These are phyloP conservation scores for Saccharomycopsis malanga DNA, from an alignment of 805 yeast genomes.

Conservation along the genomic window DNA sequence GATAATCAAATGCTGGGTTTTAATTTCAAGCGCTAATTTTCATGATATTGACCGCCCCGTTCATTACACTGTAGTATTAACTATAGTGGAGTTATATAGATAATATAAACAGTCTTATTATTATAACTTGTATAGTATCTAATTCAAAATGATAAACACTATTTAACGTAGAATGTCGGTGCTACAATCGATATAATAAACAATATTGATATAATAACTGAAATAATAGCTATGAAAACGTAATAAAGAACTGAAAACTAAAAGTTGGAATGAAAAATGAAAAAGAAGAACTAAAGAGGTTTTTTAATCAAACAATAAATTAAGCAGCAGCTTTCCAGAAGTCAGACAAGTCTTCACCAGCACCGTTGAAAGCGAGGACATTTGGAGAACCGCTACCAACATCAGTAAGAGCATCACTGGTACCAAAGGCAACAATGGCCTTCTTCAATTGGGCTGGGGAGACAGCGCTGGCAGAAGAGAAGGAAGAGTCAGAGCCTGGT, in stretches of 20 bases:
- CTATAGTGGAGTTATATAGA: neutral
- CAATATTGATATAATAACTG: neutral
- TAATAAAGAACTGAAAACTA: neutral
- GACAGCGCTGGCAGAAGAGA: slow-evolving; percentile 37
- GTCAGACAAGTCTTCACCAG: slow-evolving; percentile 44
- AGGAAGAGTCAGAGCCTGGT: slow-evolving; percentile 45
- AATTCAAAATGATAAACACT: neutral
- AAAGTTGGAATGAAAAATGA: neutral
- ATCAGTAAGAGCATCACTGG: slow-evolving; percentile 40
- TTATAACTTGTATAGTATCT: no score
- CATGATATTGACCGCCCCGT: no score
- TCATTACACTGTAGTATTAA: neutral
- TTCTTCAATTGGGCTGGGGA: slow-evolving; percentile 49
- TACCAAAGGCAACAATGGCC: slow-evolving; percentile 45
- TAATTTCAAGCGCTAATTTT: no score
- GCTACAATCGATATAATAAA: neutral
- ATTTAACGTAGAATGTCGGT: neutral
- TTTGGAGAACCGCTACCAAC: slow-evolving; percentile 48
- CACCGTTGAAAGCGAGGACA: slow-evolving; percentile 55
- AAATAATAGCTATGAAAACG: neutral
- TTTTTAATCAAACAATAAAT: no score
- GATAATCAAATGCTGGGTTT: no score
- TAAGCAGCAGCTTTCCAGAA: slow-evolving; percentile 35
- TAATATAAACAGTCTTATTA: no score
- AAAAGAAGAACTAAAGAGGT: no score